phyloP scores from a whole-genome alignment of 73 alveolate genomes.

The Paraurostyla sp. region DNA sequence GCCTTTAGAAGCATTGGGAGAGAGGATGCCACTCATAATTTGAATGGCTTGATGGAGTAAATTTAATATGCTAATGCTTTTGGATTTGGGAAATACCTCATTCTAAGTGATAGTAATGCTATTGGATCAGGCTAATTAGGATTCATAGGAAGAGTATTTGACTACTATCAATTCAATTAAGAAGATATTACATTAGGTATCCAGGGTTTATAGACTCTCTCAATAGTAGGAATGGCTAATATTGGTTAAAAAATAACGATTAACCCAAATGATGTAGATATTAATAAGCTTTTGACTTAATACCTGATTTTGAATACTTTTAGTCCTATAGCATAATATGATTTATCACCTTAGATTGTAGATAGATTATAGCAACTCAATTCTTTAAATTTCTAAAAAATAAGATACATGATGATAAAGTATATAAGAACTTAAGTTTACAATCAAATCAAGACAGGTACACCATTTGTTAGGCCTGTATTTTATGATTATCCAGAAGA shows the following conservation, averaged over 20 bases:
- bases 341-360: neutral
- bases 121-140: neutral
- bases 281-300: neutral
- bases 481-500: constrained; percentile 7
- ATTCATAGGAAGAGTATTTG: neutral
- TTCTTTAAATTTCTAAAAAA: neutral
- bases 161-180: neutral
- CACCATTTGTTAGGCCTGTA: constrained; percentile 27
- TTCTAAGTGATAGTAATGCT: constrained; percentile 26
- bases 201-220: neutral
- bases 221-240: neutral
- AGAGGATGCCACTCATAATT: constrained; percentile 16
- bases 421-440: constrained; percentile 15
- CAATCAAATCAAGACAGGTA: neutral
- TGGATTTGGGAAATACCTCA: neutral
- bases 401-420: neutral
- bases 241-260: too few species aligned
- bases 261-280: too few species aligned
- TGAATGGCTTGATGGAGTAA: constrained; percentile 51
- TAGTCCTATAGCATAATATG: neutral
- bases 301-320: neutral
- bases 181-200: neutral
- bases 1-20: constrained; percentile 11
- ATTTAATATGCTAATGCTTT: neutral
- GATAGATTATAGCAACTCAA: neutral